Evolutionary conservation across 2,329 filamentous ascomycete genomes (phyloP), one percentile per base, ranked within the genome.

Genomic region (Plectosphaerella sp.): DNA sequence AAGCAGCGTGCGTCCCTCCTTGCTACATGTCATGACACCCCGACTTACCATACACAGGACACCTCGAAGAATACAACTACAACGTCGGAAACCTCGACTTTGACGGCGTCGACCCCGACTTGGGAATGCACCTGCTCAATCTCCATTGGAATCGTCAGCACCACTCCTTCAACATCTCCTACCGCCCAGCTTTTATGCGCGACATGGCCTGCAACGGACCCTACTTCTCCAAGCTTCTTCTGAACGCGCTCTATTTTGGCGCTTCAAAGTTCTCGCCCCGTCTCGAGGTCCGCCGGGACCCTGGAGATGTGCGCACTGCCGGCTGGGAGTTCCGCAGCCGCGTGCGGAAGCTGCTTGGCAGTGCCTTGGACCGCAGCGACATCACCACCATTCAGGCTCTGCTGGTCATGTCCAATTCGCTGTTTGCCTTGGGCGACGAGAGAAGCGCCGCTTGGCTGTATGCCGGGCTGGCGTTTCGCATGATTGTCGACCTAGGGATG

Each of bases 381-480:
- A 74, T 82, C 10, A 79, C 78, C 0, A 82, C 79, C 0, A 77
- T 81, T 2, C 76, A 80, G 55, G 79, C 76, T 0, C 58, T 82
- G 25, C 63, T 83, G 0, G 65, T 79, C 1, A 77, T 82, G 71
- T 72, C 73, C 0, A 75, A 73, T 45, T 74, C 76, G 0, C 60
- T 81, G 0, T 80, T 81, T 54, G 70, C 78, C 0, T 62, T 74
- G 2, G 70, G 74, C n/a, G 74, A 76, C 48, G 73, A 80, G 56
- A 65, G 72, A 28, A 79, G 76, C 52, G 71, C 72, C 6, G 75
- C 79, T 2, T 85, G 81, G 81, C 58, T 83, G 5, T 84, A 83
- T 54, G 73, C 77, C 49, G 80, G 80, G 1, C 72, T 79, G 55
- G 79, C 80, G 0, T 79, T 82, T 52, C 71, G 78, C 10, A 76